Conservation (phyloP, 257 asterid species). For the Echium plantagineum region DNA sequence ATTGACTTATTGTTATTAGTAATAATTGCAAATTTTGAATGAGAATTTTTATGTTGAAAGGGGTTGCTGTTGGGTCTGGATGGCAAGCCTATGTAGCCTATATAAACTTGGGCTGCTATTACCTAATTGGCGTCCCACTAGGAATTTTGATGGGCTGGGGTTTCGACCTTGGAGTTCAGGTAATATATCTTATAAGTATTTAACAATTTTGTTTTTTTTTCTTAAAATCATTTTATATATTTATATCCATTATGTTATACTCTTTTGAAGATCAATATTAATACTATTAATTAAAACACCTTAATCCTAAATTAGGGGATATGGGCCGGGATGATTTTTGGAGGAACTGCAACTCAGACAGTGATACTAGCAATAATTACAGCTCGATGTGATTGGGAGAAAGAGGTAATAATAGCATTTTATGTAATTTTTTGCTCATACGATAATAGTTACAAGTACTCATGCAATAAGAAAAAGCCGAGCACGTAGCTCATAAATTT, state of each 20-base stretch:
- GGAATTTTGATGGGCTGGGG: slow-evolving; percentile 33
- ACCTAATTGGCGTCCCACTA: slow-evolving; percentile 37
- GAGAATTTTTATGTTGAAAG: slow-evolving; percentile 11
- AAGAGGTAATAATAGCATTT: slow-evolving; percentile 35
- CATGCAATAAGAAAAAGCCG: no score
- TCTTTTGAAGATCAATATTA: background rate
- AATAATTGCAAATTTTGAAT: no score
- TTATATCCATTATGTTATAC: background rate
- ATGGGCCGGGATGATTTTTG: slow-evolving; percentile 52
- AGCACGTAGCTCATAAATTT: no score
- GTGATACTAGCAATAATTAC: slow-evolving; percentile 22
- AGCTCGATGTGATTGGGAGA: slow-evolving; percentile 31
- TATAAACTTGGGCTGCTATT: slow-evolving; percentile 37
- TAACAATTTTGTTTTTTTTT: background rate
- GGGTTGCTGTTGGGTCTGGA: slow-evolving; percentile 56
- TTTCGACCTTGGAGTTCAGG: slow-evolving; percentile 43
- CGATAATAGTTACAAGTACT: no score
- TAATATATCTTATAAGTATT: slow-evolving; percentile 3
- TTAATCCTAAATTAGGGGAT: slow-evolving; percentile 17
- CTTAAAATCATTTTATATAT: no score
- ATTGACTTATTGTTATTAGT: no score
- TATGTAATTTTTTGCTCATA: no score
- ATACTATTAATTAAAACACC: background rate
- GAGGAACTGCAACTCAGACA: slow-evolving; percentile 43
- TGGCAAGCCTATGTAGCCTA: slow-evolving; percentile 50